Base-by-base conservation (phyloP, 352 stramenopile genomes). In the Pythium rishiriense region DNA sequence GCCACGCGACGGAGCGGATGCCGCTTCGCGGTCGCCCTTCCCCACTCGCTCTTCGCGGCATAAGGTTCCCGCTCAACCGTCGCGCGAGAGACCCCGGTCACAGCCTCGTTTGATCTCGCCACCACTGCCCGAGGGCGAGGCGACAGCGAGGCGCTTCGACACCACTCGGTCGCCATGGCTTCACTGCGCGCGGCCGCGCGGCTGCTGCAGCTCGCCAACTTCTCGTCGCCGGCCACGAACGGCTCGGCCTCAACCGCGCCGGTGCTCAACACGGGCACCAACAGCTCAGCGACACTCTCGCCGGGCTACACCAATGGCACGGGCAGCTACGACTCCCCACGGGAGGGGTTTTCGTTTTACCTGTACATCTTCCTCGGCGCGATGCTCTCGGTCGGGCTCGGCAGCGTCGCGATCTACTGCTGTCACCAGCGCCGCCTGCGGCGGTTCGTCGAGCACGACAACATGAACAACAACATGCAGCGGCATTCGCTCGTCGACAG, bases 401-500 rank as follows among this genome's bases (percentile, higher is more conserved):
- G 66, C 19, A 83, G 70, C 57, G 33, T 91, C 42, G 42, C 84
- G 21, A 57, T 83, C 1, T 94, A 94, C 56, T 91, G 73, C 63
- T 70, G 83, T 53, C 83, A 93, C 42, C 83, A 88, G 51, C 81
- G 80, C 10, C 81, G 81, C 9, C 19, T 88, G 8, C 72, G 66
- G 22, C 81, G 74, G 0, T 90, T 83, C 39, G 70, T 85, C 19
- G 76, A 90, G 35, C 46, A 76, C 31, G 81, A 91, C 73, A 94
- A 92, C 47, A 68, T 67, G 64, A 88, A 88, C 70, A 94, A 94
- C 75, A 94, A 94, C 70, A 92, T 94, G 81, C 85, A 94, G 72
- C 80, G 85, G 14, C 78, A 94, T 60, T 90, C 87, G 43, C 76
- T 94, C 14, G 75, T 93, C 31, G 85, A 94, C 56, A 85, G 85